These are phyloP conservation scores for Tetraselmis chui DNA, from an alignment of 139 green algal genomes.

Conservation along the genomic window DNA sequence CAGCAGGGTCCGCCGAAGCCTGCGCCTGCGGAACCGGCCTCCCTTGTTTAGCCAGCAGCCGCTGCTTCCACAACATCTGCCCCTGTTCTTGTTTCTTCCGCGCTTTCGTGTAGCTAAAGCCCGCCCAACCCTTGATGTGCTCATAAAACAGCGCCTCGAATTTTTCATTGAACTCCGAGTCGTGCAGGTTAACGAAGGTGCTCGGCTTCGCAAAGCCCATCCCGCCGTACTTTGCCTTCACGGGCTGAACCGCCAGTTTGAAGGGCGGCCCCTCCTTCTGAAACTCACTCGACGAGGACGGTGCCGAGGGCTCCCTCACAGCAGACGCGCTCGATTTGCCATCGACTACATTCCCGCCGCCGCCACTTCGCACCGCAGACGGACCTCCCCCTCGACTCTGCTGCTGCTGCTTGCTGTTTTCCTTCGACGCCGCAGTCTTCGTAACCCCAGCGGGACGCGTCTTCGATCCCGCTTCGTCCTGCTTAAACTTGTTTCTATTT, in stretches of 20 bases:
- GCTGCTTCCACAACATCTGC: neutral
- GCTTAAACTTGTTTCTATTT: neutral
- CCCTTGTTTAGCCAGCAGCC: neutral
- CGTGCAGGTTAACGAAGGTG: neutral
- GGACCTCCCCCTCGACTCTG: too few species aligned
- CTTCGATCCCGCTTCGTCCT: neutral
- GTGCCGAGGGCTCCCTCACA: neutral
- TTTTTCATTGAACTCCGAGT: neutral
- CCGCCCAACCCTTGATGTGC: neutral
- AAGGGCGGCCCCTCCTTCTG: neutral
- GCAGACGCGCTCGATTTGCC: neutral
- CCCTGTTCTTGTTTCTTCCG: neutral
- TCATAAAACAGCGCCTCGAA: neutral
- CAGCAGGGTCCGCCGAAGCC: too few species aligned
- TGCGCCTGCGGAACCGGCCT: neutral
- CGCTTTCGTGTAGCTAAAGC: neutral
- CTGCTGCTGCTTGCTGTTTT: too few species aligned
- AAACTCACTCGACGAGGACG: too few species aligned
- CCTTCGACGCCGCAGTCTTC: too few species aligned
- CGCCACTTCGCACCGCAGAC: neutral
- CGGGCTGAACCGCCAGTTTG: neutral
- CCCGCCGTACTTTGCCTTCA: neutral
- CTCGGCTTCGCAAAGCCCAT: neutral
- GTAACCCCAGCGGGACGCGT: too few species aligned
- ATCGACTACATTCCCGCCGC: too few species aligned